Percentiles rank a stretch among this genome's conserved stretches.
Conservation (phyloP, 108 stramenopile species). For the Ochromonas danica region DNA sequence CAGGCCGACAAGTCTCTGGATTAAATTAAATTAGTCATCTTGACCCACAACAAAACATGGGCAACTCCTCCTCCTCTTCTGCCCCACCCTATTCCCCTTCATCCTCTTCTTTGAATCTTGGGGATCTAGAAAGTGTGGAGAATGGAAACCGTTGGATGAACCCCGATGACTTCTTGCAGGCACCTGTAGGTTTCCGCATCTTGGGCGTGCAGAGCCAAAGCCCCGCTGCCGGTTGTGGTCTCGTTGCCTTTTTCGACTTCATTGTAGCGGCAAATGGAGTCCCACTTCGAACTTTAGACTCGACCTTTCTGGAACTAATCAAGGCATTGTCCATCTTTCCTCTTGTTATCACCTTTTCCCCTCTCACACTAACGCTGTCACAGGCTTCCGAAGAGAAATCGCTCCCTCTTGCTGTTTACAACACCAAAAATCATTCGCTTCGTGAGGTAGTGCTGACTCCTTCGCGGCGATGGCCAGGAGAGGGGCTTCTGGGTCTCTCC, state of each 20-base stretch:
- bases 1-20: no score
- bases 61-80: no score
- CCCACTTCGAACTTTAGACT: slow-evolving; percentile 25
- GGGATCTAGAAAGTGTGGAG: no score
- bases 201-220: slow-evolving; percentile 87
- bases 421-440: slow-evolving; percentile 73
- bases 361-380: not conserved
- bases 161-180: not conserved
- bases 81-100: no score
- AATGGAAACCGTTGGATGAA: no score
- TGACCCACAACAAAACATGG: no score
- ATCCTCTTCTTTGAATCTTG: no score
- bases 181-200: slow-evolving; percentile 75
- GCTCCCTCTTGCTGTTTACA: slow-evolving; percentile 60
- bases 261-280: slow-evolving; percentile 67
- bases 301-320: slow-evolving; percentile 34
- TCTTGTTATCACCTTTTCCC: not conserved
- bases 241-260: slow-evolving; percentile 91
- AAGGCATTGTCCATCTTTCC: slow-evolving; percentile 5
- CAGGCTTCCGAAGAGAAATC: slow-evolving; percentile 48
- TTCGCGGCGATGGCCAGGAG: slow-evolving; percentile 77
- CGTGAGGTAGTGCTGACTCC: slow-evolving; percentile 74
- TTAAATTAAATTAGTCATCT: no score
- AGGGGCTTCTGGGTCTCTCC: slow-evolving; percentile 89
- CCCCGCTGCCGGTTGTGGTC: slow-evolving; percentile 80